Base-by-base conservation (phyloP, 495 filamentous ascomycete genomes). In the Aspergillus campestris region DNA sequence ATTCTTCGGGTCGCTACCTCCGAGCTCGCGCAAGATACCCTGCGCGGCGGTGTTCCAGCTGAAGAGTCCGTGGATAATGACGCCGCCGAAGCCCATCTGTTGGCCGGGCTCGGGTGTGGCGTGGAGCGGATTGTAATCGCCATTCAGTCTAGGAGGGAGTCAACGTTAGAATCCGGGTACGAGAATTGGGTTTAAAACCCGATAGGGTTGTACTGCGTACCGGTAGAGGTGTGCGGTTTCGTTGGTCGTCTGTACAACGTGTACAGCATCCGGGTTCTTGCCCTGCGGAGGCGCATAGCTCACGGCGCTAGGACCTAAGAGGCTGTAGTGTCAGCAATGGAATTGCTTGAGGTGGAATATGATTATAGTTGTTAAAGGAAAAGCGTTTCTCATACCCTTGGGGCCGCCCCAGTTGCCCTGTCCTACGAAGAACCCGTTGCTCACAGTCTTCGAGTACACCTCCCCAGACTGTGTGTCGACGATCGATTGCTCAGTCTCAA, bases 51-150 rank as follows among this genome's bases (percentile, higher is more conserved):
- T 73, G 64, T 94, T 95, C 82, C 84, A 94, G 47, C 80, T 85
- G 64, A 78, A 94, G 27, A 94, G 69, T 27, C 89, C 89, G 65
- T 94, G 89, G 60, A 94, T 89, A 58, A 94, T 95, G 46, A 79
- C 75, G 34, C 89, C 88, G 4, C 86, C 86, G 57, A 94, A 94
- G 24, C 89, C 87, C 86, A 94, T 91, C 69, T 87, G 84, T 63
- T 75, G 66, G 35, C 88, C 87, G 0, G 89, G 86, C 62, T 84
- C 84, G 9, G 87, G 89, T 27, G 81, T 83, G 7, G 87, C 86
- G 58, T 94, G 88, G 37, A 94, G 80, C 18, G 88, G 89, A 69
- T 94, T 94, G 62, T 94, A 94, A 64, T 94, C 89, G 54, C 87
- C 89, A 50, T 95, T 92, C 31, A 94, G 74, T 37, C 82, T 66